These are phyloP conservation scores for Cryptococcus maquisensis DNA, from an alignment of 1,284 basidiomycete genomes.

Conservation along the genomic window DNA sequence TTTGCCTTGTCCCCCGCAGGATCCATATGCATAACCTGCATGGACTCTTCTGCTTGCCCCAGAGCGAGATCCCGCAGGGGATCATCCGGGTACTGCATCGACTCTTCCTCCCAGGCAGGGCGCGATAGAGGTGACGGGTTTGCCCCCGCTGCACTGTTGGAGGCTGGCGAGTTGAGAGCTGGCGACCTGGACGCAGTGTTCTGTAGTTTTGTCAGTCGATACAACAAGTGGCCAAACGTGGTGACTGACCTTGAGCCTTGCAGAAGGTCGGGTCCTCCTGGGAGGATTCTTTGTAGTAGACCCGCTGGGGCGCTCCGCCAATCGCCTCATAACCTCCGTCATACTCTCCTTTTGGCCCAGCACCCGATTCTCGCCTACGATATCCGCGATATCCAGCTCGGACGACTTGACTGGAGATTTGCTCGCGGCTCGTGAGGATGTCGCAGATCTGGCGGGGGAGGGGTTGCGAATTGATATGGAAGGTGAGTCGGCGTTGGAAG, in stretches of 20 bases:
- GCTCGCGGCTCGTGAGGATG: not conserved
- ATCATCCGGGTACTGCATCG: no score
- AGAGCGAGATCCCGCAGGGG: no score
- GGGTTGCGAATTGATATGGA: not conserved
- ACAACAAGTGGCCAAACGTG: no score
- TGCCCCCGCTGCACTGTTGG: no score
- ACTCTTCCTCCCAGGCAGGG: no score
- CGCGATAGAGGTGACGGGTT: no score
- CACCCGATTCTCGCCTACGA: conserved; percentile 6
- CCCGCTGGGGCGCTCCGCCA: conserved; percentile 21
- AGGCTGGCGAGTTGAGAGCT: no score
- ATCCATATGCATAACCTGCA: no score
- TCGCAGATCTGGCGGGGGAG: not conserved
- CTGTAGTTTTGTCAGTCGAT: no score
- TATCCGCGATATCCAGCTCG: not conserved
- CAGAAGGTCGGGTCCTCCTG: conserved; percentile 8
- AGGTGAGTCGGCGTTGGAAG: not conserved
- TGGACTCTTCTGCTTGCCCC: no score
- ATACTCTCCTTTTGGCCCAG: conserved; percentile 9
- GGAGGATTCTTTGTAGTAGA: conserved; percentile 1
- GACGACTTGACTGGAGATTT: not conserved
- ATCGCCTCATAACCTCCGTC: conserved; percentile 25
- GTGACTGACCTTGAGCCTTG: conserved; percentile 13
- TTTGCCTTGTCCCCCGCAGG: no score
- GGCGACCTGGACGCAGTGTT: no score